Conservation (phyloP, 2,329 filamentous ascomycete genomes). For the Colletotrichum musae region DNA sequence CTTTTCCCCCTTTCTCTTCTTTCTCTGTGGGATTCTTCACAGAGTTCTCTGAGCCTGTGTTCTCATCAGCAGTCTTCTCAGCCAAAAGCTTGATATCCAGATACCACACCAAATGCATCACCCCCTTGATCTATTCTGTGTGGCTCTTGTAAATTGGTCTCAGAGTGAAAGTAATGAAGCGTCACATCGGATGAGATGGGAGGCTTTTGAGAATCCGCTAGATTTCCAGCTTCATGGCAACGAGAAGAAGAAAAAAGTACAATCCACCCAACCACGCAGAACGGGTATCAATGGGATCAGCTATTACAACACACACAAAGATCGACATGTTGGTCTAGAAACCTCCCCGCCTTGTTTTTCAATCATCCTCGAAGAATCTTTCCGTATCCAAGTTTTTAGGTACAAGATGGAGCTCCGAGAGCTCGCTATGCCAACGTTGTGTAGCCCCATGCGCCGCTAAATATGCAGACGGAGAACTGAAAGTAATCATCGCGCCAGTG, state of each 20-base stretch:
- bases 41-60: neutral
- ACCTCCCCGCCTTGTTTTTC: slow-evolving; percentile 2
- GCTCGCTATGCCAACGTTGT: slow-evolving; percentile 8
- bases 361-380: neutral
- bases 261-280: slow-evolving; percentile 24
- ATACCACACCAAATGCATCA: neutral
- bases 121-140: neutral
- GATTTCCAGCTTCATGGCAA: neutral
- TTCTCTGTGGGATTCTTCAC: neutral
- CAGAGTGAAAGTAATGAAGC: too few relatives aligned
- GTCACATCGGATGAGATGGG: too few relatives aligned
- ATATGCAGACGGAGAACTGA: neutral
- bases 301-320: slow-evolving; percentile 15
- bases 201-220: neutral
- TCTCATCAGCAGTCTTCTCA: neutral
- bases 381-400: slow-evolving; percentile 33
- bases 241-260: neutral
- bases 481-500: neutral
- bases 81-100: too few relatives aligned
- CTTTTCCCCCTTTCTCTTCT: neutral
- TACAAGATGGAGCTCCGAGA: slow-evolving; percentile 18
- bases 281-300: slow-evolving; percentile 36
- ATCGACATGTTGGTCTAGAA: neutral
- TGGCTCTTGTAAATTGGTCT: too few relatives aligned
- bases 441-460: neutral